These are phyloP conservation scores for Pugionium cornutum DNA, from an alignment of 345 rosid species.

Conservation along the genomic window DNA sequence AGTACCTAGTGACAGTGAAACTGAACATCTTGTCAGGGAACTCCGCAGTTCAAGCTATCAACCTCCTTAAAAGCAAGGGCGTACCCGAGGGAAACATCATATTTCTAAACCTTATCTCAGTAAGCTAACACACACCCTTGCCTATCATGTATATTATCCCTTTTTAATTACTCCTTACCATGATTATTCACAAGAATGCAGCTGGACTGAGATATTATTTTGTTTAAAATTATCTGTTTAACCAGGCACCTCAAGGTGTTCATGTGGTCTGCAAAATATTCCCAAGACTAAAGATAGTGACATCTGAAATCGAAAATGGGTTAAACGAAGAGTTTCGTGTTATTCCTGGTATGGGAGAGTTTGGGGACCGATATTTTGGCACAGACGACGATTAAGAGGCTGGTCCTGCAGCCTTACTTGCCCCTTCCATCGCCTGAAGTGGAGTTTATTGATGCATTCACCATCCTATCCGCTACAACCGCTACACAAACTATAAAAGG, in stretches of 20 bases:
- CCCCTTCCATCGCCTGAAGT: constrained; percentile 25
- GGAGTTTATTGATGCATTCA: constrained; percentile 27
- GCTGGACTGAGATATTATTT: constrained; percentile 25
- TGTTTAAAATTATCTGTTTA: constrained; percentile 7
- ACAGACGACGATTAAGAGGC: constrained; percentile 73
- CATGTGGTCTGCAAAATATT: constrained; percentile 91
- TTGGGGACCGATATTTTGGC: constrained; percentile 96
- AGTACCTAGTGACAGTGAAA: constrained; percentile 6
- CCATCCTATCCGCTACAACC: constrained; percentile 26
- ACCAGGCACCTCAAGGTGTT: constrained; percentile 97
- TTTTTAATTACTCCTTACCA: constrained; percentile 7
- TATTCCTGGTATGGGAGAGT: constrained; percentile 97
- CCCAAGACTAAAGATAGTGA: constrained; percentile 92
- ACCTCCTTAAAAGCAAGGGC: constrained; percentile 79
- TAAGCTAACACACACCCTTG: constrained; percentile 44
- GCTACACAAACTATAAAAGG: constrained; percentile 27
- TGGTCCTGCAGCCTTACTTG: constrained; percentile 32
- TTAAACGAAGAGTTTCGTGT: constrained; percentile 91
- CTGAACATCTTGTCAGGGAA: constrained; percentile 57
- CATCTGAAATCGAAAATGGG: constrained; percentile 96
- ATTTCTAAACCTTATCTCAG: constrained; percentile 92
- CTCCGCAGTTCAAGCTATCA: constrained; percentile 94
- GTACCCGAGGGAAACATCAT: constrained; percentile 90
- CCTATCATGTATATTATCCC: not conserved
- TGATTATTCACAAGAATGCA: constrained; percentile 34